Evolutionary conservation across 1,284 basidiomycete genomes (phyloP).

Genomic region (Sporisorium scitamineum): DNA sequence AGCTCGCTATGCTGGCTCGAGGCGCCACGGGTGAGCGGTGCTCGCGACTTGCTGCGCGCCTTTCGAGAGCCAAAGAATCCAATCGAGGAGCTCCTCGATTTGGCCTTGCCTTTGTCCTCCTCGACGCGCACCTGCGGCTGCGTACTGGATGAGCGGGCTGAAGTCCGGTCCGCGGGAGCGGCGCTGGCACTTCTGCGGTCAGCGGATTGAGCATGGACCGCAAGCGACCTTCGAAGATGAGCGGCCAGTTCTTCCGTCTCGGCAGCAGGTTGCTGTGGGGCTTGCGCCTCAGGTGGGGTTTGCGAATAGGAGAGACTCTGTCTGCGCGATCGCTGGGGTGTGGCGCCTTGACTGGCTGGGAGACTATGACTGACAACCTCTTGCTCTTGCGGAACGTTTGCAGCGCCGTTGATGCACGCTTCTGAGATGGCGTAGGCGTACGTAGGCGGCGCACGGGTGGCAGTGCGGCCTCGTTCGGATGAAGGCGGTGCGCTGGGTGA

Average conservation of each 20-base stretch:
- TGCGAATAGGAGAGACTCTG: slow-evolving; percentile 26
- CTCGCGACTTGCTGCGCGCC: slow-evolving; percentile 46
- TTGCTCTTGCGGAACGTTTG: slow-evolving; percentile 21
- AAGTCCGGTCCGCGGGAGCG: slow-evolving; percentile 13
- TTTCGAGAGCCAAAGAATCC: slow-evolving; percentile 50
- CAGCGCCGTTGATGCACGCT: slow-evolving; percentile 20
- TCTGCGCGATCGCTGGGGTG: slow-evolving; percentile 42
- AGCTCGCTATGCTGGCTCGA: slow-evolving; percentile 36
- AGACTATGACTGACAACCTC: slow-evolving; percentile 37
- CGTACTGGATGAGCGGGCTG: slow-evolving; percentile 1
- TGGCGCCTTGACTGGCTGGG: slow-evolving; percentile 33
- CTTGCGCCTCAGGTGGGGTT: slow-evolving; percentile 23
- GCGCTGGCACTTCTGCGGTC: slow-evolving; percentile 45
- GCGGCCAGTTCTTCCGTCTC: slow-evolving; percentile 37
- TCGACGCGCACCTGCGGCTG: slow-evolving; percentile 14
- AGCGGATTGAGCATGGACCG: slow-evolving; percentile 15
- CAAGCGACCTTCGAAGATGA: slow-evolving; percentile 38
- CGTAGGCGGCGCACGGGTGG: slow-evolving; percentile 37
- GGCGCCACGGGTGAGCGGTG: slow-evolving; percentile 12
- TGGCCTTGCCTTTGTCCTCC: slow-evolving; percentile 38
- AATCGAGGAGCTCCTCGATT: slow-evolving; percentile 43
- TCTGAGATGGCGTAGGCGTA: slow-evolving; percentile 43
- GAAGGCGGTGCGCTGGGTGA: slow-evolving; percentile 36
- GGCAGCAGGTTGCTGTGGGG: not conserved
- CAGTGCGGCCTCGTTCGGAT: slow-evolving; percentile 37